Conservation (phyloP, 257 asterid genomes). For the Plectranthus barbatus region DNA sequence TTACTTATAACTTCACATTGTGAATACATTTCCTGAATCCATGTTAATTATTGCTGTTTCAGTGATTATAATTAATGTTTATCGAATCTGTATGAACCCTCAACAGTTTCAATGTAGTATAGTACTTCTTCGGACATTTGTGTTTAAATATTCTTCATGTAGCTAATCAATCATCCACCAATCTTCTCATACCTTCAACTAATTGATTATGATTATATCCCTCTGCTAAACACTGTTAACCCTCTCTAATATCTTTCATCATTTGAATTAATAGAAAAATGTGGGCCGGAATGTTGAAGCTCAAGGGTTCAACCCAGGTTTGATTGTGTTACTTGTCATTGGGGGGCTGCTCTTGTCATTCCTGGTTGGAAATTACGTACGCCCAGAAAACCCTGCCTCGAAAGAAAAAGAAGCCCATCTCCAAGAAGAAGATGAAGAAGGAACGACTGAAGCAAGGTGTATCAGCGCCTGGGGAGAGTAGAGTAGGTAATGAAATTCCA, state of each 20-base stretch:
- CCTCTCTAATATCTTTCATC: neutral
- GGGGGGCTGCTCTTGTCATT: constrained; percentile 64
- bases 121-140: neutral
- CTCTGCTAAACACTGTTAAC: neutral
- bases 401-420: constrained; percentile 85
- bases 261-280: constrained; percentile 39
- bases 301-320: constrained; percentile 77
- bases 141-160: neutral
- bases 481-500: constrained; percentile 32
- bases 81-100: too few relatives aligned
- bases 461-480: constrained; percentile 87
- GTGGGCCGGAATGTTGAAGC: constrained; percentile 31
- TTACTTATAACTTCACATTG: too few relatives aligned
- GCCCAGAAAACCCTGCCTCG: constrained; percentile 87
- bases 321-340: constrained; percentile 67
- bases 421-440: constrained; percentile 94
- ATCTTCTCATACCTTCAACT: neutral
- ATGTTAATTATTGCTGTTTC: too few relatives aligned
- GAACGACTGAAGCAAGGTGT: constrained; percentile 93
- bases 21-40: too few relatives aligned
- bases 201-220: neutral
- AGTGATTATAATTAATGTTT: too few relatives aligned
- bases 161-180: neutral
- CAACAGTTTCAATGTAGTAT: too few relatives aligned
- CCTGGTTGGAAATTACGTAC: constrained; percentile 78